phyloP scores from a whole-genome alignment of 1,284 basidiomycete genomes.

The Acaromyces ingoldii region DNA sequence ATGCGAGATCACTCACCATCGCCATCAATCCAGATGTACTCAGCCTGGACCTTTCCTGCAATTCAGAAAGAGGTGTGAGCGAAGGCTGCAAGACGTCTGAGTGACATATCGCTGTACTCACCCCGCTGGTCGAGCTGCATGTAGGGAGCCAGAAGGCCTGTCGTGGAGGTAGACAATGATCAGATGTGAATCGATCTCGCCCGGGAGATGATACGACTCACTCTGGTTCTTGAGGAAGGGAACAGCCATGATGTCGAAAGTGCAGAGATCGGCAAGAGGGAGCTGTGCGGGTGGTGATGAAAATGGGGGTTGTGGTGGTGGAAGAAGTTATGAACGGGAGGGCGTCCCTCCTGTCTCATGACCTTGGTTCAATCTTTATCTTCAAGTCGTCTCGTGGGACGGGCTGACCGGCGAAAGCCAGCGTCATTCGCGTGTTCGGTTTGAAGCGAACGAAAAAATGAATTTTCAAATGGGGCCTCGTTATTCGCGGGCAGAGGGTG shows the following conservation, averaged over 20 bases:
- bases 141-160: conserved; percentile 38
- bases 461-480: too few species aligned
- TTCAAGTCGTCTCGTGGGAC: too few species aligned
- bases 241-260: conserved; percentile 26
- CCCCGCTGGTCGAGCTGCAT: conserved; percentile 42
- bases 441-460: too few species aligned
- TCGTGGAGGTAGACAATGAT: background rate
- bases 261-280: background rate
- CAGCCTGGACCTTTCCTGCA: conserved; percentile 39
- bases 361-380: too few species aligned
- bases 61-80: conserved; percentile 20
- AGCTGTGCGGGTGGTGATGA: background rate
- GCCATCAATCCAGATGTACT: conserved; percentile 52
- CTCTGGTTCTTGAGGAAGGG: conserved; percentile 38
- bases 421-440: too few species aligned
- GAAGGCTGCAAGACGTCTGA: background rate
- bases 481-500: too few species aligned
- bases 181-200: background rate
- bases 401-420: too few species aligned
- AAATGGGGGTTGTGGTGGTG: background rate
- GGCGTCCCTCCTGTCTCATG: too few species aligned
- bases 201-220: conserved; percentile 10
- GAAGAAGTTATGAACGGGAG: too few species aligned
- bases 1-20: conserved; percentile 58
- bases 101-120: conserved; percentile 11